phyloP scores from a whole-genome alignment of 768 basidiomycete species.

The Suillus sp. region DNA sequence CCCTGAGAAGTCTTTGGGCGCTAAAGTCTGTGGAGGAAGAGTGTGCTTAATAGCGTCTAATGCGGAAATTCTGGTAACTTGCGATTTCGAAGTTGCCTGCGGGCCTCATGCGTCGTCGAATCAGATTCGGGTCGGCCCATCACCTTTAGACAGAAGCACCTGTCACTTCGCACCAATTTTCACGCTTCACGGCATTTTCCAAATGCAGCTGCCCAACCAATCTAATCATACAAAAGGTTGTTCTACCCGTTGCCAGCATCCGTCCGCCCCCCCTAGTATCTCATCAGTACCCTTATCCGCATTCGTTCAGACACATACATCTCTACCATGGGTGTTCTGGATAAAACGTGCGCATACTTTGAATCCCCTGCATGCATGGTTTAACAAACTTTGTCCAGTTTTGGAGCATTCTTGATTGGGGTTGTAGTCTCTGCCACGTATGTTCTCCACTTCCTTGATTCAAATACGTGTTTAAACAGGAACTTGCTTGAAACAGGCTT shows the following conservation, averaged over 20 bases:
- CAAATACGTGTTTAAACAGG: background rate
- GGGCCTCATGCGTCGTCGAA: slow-evolving; percentile 4
- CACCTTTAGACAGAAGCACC: slow-evolving; percentile 7
- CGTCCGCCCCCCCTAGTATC: background rate
- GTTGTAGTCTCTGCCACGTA: slow-evolving; percentile 50
- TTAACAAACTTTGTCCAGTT: slow-evolving; percentile 30
- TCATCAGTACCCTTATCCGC: background rate
- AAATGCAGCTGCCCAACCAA: background rate
- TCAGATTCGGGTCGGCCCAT: background rate
- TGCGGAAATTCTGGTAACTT: slow-evolving; percentile 7
- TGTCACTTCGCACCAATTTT: slow-evolving; percentile 8
- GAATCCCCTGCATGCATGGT: background rate
- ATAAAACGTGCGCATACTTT: slow-evolving; percentile 35
- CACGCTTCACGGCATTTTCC: slow-evolving; percentile 7
- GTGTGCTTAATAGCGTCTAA: slow-evolving; percentile 1
- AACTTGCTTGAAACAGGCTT: slow-evolving; percentile 35
- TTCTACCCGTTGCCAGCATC: background rate
- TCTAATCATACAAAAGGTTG: slow-evolving; percentile 12
- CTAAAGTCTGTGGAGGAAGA: background rate
- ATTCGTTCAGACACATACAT: background rate
- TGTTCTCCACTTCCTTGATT: slow-evolving; percentile 25
- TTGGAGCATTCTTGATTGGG: slow-evolving; percentile 54
- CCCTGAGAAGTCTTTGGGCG: background rate
- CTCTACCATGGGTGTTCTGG: slow-evolving; percentile 26
- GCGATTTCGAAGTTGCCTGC: background rate